Evolutionary conservation across 495 filamentous ascomycete species (phyloP), one percentile per base, ranked within the genome.

Genomic region (Hapsidospora chrysogenum): DNA sequence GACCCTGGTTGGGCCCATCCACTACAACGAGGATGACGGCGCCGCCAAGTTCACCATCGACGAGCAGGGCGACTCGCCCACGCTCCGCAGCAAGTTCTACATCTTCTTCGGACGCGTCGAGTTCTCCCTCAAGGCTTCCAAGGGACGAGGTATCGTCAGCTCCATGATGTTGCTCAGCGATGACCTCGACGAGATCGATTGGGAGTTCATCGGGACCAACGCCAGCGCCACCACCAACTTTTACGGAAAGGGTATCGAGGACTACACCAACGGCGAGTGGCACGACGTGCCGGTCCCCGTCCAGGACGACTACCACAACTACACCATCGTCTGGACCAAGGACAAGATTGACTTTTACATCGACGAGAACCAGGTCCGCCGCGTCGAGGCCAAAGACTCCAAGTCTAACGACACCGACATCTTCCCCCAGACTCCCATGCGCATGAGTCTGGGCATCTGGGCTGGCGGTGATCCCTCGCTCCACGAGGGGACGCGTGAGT

Each of bases 391-490:
- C 18, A 59, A 62, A 23, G 68, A 74, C 31, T 77, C 78, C 17
- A 26, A 26, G 23, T 26, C 11, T 11, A 69, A 76, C 43, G 59
- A 65, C 41, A 72, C 72, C 18, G 56, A 72, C 37, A 57, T 63
- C 48, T 94, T 78, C 46, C 85, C 85, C 3, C 84, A 92, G 48
- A 84, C 85, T 0, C 85, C 85, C 9, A 83, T 83, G 80, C 77
- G 74, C 53, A 58, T 92, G 35, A 80, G 75, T 42, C 57, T 92
- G 31, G 85, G 85, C 23, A 76, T 77, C 42, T 94, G 85, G 85
- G 80, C 80, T 39, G 85, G 82, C 36, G 85, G 85, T 38, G 83
- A 89, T 45, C 59, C 76, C 0, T 59, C 57, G 17, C 71, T 79
- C 42, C 44, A 64, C 9, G 9, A 51, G 9, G 66, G 66, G 5